phyloP scores from a whole-genome alignment of 2,329 filamentous ascomycete species.

The Cordyceps militaris region DNA sequence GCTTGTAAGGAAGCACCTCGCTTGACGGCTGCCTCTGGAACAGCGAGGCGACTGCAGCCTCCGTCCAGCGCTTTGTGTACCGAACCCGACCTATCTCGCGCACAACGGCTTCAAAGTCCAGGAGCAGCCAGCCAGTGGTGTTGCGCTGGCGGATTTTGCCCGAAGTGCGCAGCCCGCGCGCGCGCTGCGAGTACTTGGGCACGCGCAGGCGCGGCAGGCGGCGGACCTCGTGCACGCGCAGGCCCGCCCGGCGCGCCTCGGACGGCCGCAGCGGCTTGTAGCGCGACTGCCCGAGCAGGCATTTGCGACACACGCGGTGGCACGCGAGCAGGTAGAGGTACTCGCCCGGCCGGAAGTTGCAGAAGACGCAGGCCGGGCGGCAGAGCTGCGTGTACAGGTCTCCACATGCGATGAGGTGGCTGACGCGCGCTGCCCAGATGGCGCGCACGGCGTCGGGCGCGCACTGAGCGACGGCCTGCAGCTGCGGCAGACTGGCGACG shows the following conservation, averaged over 20 bases:
- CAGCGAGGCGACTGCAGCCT: no score
- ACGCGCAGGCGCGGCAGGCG: background rate
- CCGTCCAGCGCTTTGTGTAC: background rate
- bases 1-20: no score
- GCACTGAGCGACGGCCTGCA: background rate
- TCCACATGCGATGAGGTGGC: background rate
- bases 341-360: background rate
- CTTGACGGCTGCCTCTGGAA: no score
- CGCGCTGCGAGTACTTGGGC: background rate
- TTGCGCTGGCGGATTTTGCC: background rate
- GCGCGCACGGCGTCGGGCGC: background rate
- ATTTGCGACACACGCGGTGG: background rate
- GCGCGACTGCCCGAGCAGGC: background rate
- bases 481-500: background rate
- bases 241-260: background rate
- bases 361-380: background rate
- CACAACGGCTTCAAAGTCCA: background rate
- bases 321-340: conserved; percentile 5
- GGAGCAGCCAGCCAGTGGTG: background rate
- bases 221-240: background rate
- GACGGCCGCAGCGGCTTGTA: background rate
- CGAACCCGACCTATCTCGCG: background rate
- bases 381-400: background rate
- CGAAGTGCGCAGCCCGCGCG: background rate
- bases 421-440: background rate